These are phyloP conservation scores for Mimosa pudica DNA, from an alignment of 306 rosid genomes.

Conservation along the genomic window DNA sequence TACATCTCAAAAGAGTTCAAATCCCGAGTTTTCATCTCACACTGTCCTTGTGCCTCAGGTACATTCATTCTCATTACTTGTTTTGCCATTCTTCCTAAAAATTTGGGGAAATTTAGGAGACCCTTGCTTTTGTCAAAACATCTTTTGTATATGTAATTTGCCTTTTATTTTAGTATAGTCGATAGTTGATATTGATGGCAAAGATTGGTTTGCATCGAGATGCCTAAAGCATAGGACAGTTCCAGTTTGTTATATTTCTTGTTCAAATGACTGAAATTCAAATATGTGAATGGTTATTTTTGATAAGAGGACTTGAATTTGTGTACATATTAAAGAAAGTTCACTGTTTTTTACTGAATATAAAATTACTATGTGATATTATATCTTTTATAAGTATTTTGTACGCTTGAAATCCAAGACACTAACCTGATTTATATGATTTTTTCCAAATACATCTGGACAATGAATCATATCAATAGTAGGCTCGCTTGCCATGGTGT, in stretches of 20 bases:
- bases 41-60: slow-evolving; percentile 56
- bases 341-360: not conserved
- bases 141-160: not conserved
- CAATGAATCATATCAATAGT: not conserved
- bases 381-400: not conserved
- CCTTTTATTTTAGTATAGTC: not conserved
- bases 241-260: slow-evolving; percentile 5
- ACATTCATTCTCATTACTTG: slow-evolving; percentile 19
- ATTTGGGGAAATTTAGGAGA: not conserved
- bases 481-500: too few species aligned
- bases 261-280: not conserved
- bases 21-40: slow-evolving; percentile 47
- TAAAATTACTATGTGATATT: not conserved
- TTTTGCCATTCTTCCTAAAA: slow-evolving; percentile 13
- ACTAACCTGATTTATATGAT: not conserved
- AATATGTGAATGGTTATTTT: not conserved
- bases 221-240: not conserved
- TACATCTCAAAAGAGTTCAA: slow-evolving; percentile 56
- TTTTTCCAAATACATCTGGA: not conserved
- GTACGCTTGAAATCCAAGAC: not conserved
- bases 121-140: not conserved
- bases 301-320: not conserved
- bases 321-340: not conserved
- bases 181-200: not conserved
- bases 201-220: not conserved